These are phyloP conservation scores for Volvariella surrecta DNA, from an alignment of 1,284 basidiomycete genomes.

Conservation along the genomic window DNA sequence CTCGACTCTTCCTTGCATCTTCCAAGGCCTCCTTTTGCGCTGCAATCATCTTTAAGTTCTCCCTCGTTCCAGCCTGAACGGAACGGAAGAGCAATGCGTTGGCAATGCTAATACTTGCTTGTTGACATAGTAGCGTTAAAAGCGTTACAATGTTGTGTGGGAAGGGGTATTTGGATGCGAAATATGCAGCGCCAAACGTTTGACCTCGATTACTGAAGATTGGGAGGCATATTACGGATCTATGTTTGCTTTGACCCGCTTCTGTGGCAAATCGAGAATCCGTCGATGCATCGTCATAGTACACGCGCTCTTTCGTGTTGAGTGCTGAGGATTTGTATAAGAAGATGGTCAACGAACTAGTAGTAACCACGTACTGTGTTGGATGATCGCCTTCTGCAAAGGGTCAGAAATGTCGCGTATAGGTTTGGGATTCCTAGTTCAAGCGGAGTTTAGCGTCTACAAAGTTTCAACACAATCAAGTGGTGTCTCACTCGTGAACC, in stretches of 20 bases:
- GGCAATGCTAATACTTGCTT: constrained; percentile 64
- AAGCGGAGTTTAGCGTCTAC: too few species aligned
- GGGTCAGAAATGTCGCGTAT: constrained; percentile 52
- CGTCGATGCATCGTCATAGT: constrained; percentile 47
- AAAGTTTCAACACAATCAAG: constrained; percentile 2
- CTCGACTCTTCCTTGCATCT: constrained; percentile 55
- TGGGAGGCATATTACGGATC: constrained; percentile 58
- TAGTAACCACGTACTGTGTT: constrained; percentile 38
- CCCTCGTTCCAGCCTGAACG: constrained; percentile 59
- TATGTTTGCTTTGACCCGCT: constrained; percentile 46
- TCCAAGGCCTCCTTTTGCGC: constrained; percentile 58
- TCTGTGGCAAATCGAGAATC: constrained; percentile 62
- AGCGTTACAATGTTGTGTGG: constrained; percentile 52
- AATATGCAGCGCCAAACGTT: constrained; percentile 45
- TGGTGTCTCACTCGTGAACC: constrained; percentile 49
- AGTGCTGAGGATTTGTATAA: constrained; percentile 31
- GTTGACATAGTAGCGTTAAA: constrained; percentile 57
- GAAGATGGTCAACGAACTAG: constrained; percentile 1
- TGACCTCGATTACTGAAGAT: constrained; percentile 67
- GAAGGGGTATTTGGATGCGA: constrained; percentile 57
- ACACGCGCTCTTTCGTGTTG: constrained; percentile 54
- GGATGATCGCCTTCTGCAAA: constrained; percentile 53
- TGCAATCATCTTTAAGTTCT: constrained; percentile 68
- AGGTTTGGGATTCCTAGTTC: constrained; percentile 46
- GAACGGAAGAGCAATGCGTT: constrained; percentile 67